A percentile compares a stretch with the other conserved stretches of the same genome.
phyloP scores from a whole-genome alignment of 495 filamentous ascomycete genomes.

The Chaetomium cochliodes region DNA sequence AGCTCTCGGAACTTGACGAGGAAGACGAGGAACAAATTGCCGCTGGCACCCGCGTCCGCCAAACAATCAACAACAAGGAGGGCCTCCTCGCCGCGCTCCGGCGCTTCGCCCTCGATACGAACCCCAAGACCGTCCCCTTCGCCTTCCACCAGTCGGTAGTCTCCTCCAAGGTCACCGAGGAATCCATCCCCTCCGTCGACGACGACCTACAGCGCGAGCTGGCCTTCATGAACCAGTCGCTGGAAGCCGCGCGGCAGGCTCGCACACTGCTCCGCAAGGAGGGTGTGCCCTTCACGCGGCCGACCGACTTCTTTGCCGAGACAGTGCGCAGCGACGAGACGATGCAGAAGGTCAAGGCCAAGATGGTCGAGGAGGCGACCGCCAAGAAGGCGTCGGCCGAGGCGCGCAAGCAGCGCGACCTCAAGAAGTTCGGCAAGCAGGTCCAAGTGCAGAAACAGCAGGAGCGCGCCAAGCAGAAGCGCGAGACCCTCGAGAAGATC shows the following conservation, averaged over 20 bases:
- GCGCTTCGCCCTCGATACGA: conserved; percentile 67
- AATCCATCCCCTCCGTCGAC: conserved; percentile 66
- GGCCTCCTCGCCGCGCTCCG: conserved; percentile 75
- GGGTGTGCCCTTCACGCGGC: conserved; percentile 78
- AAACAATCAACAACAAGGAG: conserved; percentile 95
- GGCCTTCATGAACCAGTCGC: conserved; percentile 89
- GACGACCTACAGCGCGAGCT: conserved; percentile 87
- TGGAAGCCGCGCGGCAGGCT: conserved; percentile 70
- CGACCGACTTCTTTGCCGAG: conserved; percentile 94
- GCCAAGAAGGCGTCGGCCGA: conserved; percentile 88
- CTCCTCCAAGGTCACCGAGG: conserved; percentile 47
- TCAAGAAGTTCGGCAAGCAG: conserved; percentile 99
- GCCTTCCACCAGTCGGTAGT: conserved; percentile 55
- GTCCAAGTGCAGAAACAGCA: conserved; percentile 96
- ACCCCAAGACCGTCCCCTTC: conserved; percentile 50
- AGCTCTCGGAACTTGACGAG: conserved; percentile 62
- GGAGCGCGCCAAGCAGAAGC: conserved; percentile 87
- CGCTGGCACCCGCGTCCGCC: conserved; percentile 75
- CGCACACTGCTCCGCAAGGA: conserved; percentile 75
- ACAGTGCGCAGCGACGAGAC: conserved; percentile 98
- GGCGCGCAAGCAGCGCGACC: conserved; percentile 84
- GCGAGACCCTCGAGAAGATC: conserved; percentile 89
- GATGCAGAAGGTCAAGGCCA: conserved; percentile 93
- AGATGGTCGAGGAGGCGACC: conserved; percentile 88
- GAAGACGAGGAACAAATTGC: conserved; percentile 77